Evolutionary conservation across 2,329 filamentous ascomycete species (phyloP), one percentile per base, ranked within the genome.

Genomic region (Thermothelomyces thermophilus): DNA sequence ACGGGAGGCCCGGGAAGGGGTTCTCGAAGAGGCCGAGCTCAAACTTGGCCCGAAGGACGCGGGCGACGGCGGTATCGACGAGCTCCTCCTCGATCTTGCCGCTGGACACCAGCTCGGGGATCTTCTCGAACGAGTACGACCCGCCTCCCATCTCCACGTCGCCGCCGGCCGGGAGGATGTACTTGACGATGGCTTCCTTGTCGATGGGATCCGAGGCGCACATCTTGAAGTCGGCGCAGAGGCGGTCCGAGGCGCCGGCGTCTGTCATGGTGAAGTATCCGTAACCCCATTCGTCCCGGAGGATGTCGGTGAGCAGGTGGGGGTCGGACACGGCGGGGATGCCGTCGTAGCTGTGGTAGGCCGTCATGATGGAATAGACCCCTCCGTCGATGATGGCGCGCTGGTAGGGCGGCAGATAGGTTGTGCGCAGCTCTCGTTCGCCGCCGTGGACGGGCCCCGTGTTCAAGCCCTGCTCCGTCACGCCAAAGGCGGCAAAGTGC

Each of bases 121-220:
- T 87, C 31, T 73, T 76, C 56, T 80, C 73, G 61, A 81, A 84
- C 62, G 82, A 87, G 70, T 79, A 88, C 17, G 80, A 83, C 17
- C 86, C 85, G 34, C 85, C 84, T 11, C 85, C 85, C 85, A 88
- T 88, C 60, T 89, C 86, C 11, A 85, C 75, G 58, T 88, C 85
- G 43, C 81, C 84, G 3, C 86, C 85, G 4, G 84, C 82, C 0
- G 80, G 79, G 4, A 89, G 73, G 8, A 77, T 51, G 13, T 14
- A 55, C 0, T 82, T 83, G 20, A 88, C 75, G 13, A 56, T 49
- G 2, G 83, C 79, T 47, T 82, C 77, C 45, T 77, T 79, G 58
- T 87, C 84, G 36, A 84, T 74, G 0, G 80, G 79, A 24, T 73
- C 69, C 20, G 73, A 70, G 26, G 69, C 69, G 54, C 85, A 88